Evolutionary conservation across 2,329 filamentous ascomycete genomes (phyloP), one percentile per base, ranked within the genome.

Genomic region (Calonectria pauciramosa): DNA sequence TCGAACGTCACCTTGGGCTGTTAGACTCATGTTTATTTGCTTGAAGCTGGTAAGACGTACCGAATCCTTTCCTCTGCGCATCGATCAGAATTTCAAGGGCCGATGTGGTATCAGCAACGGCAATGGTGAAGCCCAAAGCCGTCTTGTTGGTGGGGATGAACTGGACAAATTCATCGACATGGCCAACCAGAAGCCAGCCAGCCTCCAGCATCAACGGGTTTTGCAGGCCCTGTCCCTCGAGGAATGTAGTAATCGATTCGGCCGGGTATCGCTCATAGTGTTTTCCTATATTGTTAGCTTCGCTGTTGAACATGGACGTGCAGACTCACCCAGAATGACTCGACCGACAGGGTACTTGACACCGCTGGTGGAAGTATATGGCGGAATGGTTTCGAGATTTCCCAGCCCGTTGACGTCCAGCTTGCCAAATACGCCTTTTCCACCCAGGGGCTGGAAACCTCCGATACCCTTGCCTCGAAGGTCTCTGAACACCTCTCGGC

Each of bases 361-460:
- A 13, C 78, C 81, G 2, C 81, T 82, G 26, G 76, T 73, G 32
- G 77, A 74, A 0, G 28, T 51, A 36, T 83, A 75, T 0, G 85
- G 85, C 6, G 84, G 86, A 34, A 86, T 86, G 0, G 84, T 84
- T 71, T 87, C 85, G 4, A 87, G 64, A 69, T 87, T 86, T 0
- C 85, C 82, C 4, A 68, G 72, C 0, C 76, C 78, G 36, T 83
- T 79, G 34, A 78, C 79, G 13, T 69, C 73, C 7, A 75, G 75
- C n/a, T 73, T 28, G 0, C 70, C 73, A 47, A 75, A 70, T 6
- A 59, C 66, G 14, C 64, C 64, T 38, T 64, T 32, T 7, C 32
- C 36, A 8, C 51, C 54, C 2, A 71, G 56, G 32, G 77, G 75
- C 76, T 86, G 83, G 2, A 85, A 81, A 0, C 80, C 84, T 0